Evolutionary conservation across 1,284 basidiomycete species (phyloP), one percentile per base, ranked within the genome.

Genomic region (Cerioporus squamosus): DNA sequence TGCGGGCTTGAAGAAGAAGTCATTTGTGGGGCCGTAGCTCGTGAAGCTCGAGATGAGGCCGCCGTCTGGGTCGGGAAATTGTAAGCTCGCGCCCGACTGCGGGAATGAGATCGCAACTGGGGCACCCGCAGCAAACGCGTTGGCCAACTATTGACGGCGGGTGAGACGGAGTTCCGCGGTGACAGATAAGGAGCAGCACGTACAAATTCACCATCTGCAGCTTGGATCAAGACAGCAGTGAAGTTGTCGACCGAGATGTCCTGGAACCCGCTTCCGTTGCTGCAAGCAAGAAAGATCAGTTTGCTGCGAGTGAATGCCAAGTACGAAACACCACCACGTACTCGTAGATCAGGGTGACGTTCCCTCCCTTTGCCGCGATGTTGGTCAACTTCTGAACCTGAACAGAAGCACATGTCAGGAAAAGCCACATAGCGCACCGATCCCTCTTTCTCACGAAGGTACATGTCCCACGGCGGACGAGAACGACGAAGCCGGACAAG

Each of bases 331-430:
- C 14, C 6, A 20, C 18, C 12, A 74, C 79, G 42, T 58, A 83
- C 82, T 84, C 79, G 62, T 86, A 86, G 53, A 86, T 79, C n/a
- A 85, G 66, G 4, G 75, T 70, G 33, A 75, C 66, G n/a, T 78
- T 76, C 0, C 71, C 82, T 4, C 83, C 82, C 62, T 83, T 83
- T 0, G 77, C 82, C 17, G 79, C 80, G 23, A 79, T 69, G 62
- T 85, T 84, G 0, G 68, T 68, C 42, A 83, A 53, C 62, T 84
- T 83, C 54, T 76, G 70, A 9, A 73, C 69, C 78, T 78, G 18
- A 0, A 47, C 8, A 18, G 2, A 9, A 9, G 2, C 3, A 9
- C 17, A 20, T n/a, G 18, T 22, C 23, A 38, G 22, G 20, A 49
- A 22, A 17, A 7, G 5, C n/a, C 14, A 29, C 36, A 5, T 36